Evolutionary conservation across 306 rosid genomes (phyloP).

Genomic region (Amphicarpaea edgeworthii): DNA sequence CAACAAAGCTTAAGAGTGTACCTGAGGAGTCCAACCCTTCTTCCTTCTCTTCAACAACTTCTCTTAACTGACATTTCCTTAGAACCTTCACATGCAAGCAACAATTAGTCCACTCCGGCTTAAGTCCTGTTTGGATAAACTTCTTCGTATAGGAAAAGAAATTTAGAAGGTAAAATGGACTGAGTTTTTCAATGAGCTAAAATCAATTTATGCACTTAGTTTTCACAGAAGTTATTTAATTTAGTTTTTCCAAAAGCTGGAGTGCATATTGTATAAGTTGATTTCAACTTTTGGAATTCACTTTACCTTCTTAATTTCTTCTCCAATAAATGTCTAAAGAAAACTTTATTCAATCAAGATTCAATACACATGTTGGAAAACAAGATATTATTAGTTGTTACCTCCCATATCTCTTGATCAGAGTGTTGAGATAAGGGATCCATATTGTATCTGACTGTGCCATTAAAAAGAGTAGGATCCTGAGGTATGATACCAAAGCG

Average conservation of each 20-base stretch:
- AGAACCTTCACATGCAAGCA: slow-evolving; percentile 59
- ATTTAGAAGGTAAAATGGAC: background rate
- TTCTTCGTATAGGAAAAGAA: background rate
- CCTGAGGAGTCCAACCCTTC: slow-evolving; percentile 67
- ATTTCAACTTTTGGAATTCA: background rate
- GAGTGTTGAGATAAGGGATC: slow-evolving; percentile 73
- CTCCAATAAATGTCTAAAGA: background rate
- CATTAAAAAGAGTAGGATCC: slow-evolving; percentile 90
- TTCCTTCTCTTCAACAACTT: slow-evolving; percentile 68
- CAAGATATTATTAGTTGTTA: slow-evolving; percentile 26
- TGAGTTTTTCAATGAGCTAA: background rate
- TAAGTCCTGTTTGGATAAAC: background rate
- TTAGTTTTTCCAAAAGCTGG: background rate
- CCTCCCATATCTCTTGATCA: slow-evolving; percentile 89
- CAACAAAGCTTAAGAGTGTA: slow-evolving; percentile 33
- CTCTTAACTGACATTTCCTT: slow-evolving; percentile 72
- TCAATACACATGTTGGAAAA: background rate
- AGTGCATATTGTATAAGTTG: background rate
- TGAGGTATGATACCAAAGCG: slow-evolving; percentile 81
- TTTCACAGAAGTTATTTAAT: background rate
- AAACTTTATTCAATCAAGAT: background rate
- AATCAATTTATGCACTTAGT: background rate
- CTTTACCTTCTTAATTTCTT: background rate
- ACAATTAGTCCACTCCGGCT: slow-evolving; percentile 6
- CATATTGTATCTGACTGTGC: slow-evolving; percentile 78